phyloP scores from a whole-genome alignment of 108 stramenopile genomes.

The Cyclotella atomus region DNA sequence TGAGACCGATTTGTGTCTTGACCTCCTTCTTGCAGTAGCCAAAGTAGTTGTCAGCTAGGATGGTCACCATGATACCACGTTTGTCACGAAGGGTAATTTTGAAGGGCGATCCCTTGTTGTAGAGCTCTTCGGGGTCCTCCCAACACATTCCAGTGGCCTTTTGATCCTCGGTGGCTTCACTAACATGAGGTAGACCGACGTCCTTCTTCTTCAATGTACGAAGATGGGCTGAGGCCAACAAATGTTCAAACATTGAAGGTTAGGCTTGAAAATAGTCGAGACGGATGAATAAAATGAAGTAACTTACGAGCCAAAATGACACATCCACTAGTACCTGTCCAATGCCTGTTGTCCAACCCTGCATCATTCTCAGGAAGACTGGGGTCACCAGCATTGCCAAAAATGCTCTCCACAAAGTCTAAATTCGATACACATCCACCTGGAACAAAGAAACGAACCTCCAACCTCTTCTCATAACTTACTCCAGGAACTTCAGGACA shows the following conservation, averaged over 20 bases:
- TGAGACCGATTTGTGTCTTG: constrained; percentile 65
- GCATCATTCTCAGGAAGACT: constrained; percentile 61
- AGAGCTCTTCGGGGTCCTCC: constrained; percentile 50
- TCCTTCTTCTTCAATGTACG: constrained; percentile 61
- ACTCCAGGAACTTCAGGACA: constrained; percentile 63
- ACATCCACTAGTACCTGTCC: constrained; percentile 67
- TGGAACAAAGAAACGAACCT: constrained; percentile 65
- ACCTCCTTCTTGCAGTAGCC: constrained; percentile 69
- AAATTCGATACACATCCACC: constrained; percentile 63
- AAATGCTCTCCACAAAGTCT: constrained; percentile 61
- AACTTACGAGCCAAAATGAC: constrained; percentile 52
- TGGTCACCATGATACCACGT: constrained; percentile 68
- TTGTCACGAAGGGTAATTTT: constrained; percentile 65
- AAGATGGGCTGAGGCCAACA: constrained; percentile 28
- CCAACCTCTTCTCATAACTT: constrained; percentile 56
- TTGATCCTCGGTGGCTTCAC: constrained; percentile 60
- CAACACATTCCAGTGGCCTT: constrained; percentile 63
- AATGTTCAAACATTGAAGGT: too few relatives aligned
- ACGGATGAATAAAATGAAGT: neutral
- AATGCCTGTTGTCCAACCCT: constrained; percentile 55
- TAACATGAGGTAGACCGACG: constrained; percentile 51
- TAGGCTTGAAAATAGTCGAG: neutral
- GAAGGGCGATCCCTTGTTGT: constrained; percentile 62
- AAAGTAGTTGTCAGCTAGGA: constrained; percentile 69
- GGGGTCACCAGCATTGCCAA: constrained; percentile 66